Conservation (phyloP, 306 rosid species). For the Medicago ruthenica region DNA sequence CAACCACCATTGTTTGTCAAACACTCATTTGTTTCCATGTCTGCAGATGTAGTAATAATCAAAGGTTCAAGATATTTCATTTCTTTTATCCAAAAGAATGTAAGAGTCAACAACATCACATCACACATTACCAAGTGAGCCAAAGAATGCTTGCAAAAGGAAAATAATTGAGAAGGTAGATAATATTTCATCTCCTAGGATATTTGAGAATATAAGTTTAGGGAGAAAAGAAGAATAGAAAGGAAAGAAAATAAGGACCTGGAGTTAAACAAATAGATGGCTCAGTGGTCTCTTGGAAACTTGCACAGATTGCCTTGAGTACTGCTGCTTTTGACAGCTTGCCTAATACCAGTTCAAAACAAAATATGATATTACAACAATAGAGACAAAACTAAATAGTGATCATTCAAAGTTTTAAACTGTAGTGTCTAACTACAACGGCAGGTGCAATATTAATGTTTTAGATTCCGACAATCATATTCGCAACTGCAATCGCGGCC, state of each 20-base stretch:
- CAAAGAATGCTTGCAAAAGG: too few species aligned
- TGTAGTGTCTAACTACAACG: neutral
- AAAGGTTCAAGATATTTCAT: neutral
- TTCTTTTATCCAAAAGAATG: slow-evolving; percentile 23
- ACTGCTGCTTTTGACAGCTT: slow-evolving; percentile 86
- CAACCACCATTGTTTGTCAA: slow-evolving; percentile 89
- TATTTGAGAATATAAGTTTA: neutral
- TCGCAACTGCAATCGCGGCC: neutral
- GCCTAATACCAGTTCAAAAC: slow-evolving; percentile 50
- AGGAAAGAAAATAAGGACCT: slow-evolving; percentile 53
- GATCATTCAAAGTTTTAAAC: neutral
- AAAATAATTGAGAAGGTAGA: neutral
- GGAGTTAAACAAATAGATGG: slow-evolving; percentile 85
- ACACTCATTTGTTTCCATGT: slow-evolving; percentile 89
- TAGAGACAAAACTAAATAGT: neutral
- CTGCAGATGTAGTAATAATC: slow-evolving; percentile 51
- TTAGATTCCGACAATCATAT: neutral
- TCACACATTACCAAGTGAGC: neutral
- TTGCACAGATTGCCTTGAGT: slow-evolving; percentile 90
- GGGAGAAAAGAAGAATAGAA: slow-evolving; percentile 10
- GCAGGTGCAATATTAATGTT: neutral
- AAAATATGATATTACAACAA: neutral
- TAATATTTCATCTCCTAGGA: neutral
- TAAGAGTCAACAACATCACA: slow-evolving; percentile 1
- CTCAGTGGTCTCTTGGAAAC: slow-evolving; percentile 93